Evolutionary conservation across 352 stramenopile species (phyloP), one percentile per base, ranked within the genome.

Genomic region (Sclerospora graminicola): DNA sequence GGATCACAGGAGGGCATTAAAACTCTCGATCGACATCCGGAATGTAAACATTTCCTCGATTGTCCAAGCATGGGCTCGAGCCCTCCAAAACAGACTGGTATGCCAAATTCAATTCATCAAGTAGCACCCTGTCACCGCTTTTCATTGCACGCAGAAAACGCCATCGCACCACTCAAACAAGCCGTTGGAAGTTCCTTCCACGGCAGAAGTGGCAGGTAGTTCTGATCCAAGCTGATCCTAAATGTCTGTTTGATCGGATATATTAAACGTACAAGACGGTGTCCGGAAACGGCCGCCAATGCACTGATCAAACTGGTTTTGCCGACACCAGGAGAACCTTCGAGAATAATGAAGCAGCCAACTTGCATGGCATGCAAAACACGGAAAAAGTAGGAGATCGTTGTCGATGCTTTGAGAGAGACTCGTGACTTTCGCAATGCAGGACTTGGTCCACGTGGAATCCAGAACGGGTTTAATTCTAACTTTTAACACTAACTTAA

Each of bases 71-170:
- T 24, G 94, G 97, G 73, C 99, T 99, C 11, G 99, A 72, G 8
- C 97, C 97, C 77, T 99, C 95, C 1, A 99, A 63, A 5, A 99
- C 96, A 20, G 92, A 96, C 65, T 99, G 97, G 11, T 94, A 97
- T 19, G 97, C 97, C 23, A 99, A 72, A 58, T 99, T 99, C 11
- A 99, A 79, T 59, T 99, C 97, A 66, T 99, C 97, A 9, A 99
- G 76, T 31, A 99, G 66, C 26, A 99, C 94, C 97, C 97, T 99
- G 52, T 98, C 92, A 19, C 97, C 97, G 21, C 80, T 78, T 69
- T 99, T 99, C 16, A 99, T 79, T 14, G 97, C 97, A 44, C 93
- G 88, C 10, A 99, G 74, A 21, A 99, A 8, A 98, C 87, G 26
- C 97, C 97, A 57, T 99, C 97, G 54, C 84, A 98, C 96, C 96